phyloP scores from a whole-genome alignment of 768 basidiomycete species.

The Hydnomerulius pinastri region DNA sequence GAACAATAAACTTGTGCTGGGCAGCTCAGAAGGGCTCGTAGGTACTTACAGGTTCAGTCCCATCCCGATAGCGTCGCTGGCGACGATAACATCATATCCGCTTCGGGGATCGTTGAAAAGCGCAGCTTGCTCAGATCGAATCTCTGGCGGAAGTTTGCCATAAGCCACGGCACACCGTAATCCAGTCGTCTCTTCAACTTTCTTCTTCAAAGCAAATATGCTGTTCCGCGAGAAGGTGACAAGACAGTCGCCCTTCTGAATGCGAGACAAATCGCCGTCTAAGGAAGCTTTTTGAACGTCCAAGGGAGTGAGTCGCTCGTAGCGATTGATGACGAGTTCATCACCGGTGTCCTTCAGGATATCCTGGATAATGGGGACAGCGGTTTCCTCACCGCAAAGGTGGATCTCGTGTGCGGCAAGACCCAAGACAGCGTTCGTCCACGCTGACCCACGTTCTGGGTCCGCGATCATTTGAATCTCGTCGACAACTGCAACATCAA shows the following conservation, averaged over 20 bases:
- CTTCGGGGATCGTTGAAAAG: slow-evolving; percentile 86
- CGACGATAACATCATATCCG: slow-evolving; percentile 88
- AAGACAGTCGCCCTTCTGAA: slow-evolving; percentile 86
- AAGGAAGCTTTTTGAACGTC: slow-evolving; percentile 65
- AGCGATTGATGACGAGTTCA: slow-evolving; percentile 75
- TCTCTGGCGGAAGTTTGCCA: slow-evolving; percentile 88
- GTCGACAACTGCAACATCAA: slow-evolving; percentile 90
- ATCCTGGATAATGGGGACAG: slow-evolving; percentile 72
- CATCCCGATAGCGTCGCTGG: slow-evolving; percentile 96
- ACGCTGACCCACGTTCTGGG: slow-evolving; percentile 71
- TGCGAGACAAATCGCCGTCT: slow-evolving; percentile 53
- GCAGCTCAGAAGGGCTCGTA: not conserved
- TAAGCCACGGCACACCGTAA: slow-evolving; percentile 91
- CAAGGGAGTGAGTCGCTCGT: slow-evolving; percentile 88
- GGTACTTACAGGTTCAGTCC: slow-evolving; percentile 86
- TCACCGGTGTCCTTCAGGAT: slow-evolving; percentile 82
- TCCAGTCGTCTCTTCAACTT: slow-evolving; percentile 69
- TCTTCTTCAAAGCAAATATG: slow-evolving; percentile 78
- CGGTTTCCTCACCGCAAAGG: slow-evolving; percentile 94
- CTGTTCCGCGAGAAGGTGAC: slow-evolving; percentile 78
- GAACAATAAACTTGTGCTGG: not conserved
- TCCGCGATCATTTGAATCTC: slow-evolving; percentile 97
- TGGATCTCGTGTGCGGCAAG: slow-evolving; percentile 80
- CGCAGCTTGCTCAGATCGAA: slow-evolving; percentile 87
- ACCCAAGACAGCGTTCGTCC: slow-evolving; percentile 83